Conservation (phyloP, 2,329 filamentous ascomycete species). For the Trichoderma aggressivum region DNA sequence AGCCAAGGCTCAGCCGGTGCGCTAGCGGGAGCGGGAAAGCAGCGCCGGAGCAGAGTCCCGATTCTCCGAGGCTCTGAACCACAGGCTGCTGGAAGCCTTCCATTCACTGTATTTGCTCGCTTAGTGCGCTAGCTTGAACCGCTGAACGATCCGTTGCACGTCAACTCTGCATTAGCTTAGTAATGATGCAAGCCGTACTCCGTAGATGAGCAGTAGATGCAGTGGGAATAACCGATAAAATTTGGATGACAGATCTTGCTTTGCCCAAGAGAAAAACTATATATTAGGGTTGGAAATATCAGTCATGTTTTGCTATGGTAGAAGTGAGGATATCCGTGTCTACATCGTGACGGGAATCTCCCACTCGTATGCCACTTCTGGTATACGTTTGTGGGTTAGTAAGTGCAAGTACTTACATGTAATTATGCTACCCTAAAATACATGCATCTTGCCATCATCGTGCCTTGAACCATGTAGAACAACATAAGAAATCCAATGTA, state of each 20-base stretch:
- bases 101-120: background rate
- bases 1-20: constrained; percentile 31
- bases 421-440: background rate
- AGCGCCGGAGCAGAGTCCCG: constrained; percentile 2
- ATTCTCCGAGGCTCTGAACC: constrained; percentile 2
- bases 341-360: background rate
- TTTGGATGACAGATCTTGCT: too few species aligned
- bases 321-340: background rate
- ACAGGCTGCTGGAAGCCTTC: background rate
- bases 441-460: background rate
- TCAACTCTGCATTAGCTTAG: background rate
- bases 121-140: background rate
- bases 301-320: background rate
- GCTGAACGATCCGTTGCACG: background rate
- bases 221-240: too few species aligned
- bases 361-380: background rate
- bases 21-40: background rate
- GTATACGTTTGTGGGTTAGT: background rate
- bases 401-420: background rate
- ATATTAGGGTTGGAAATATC: too few species aligned
- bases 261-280: too few species aligned
- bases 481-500: background rate
- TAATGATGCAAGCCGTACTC: background rate
- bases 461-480: background rate
- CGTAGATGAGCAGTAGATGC: background rate